A percentile compares a stretch with the other conserved stretches of the same genome.
Conservation (phyloP, 2,329 filamentous ascomycete species). For the Rugonectria rugulosa region DNA sequence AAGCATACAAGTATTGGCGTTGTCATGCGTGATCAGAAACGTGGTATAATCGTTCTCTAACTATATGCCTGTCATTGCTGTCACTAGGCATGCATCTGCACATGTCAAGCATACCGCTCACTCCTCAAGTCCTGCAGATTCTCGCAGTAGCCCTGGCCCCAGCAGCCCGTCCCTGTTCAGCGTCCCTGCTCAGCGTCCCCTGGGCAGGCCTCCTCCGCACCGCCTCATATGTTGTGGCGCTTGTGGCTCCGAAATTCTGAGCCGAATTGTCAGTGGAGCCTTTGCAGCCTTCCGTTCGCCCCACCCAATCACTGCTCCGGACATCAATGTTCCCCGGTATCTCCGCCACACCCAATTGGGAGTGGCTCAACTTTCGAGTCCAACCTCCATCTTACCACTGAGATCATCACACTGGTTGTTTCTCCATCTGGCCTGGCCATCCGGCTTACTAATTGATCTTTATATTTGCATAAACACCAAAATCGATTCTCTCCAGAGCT, state of each 20-base stretch:
- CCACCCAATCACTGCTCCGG: constrained; percentile 18
- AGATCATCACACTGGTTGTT: background rate
- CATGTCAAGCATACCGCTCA: too few species aligned
- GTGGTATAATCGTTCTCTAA: too few species aligned
- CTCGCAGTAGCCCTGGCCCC: background rate
- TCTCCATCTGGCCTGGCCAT: background rate
- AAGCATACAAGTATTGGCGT: too few species aligned
- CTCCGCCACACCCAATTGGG: constrained; percentile 4
- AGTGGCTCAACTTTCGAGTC: constrained; percentile 2
- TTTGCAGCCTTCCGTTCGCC: background rate
- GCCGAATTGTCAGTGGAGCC: background rate
- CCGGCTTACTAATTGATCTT: background rate
- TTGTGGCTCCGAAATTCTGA: too few species aligned
- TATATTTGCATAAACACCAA: background rate
- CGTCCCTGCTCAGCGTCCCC: background rate
- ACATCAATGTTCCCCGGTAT: constrained; percentile 1
- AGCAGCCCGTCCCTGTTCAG: background rate
- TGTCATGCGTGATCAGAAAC: too few species aligned
- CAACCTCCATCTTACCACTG: constrained; percentile 6
- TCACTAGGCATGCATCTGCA: too few species aligned
- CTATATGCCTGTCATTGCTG: too few species aligned
- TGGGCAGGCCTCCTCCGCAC: constrained; percentile 2
- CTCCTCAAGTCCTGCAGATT: constrained; percentile 1
- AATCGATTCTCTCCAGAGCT: background rate
- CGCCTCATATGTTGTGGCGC: background rate